Conservation (phyloP, 108 stramenopile species). For the Pseudonitzschia pungens region DNA sequence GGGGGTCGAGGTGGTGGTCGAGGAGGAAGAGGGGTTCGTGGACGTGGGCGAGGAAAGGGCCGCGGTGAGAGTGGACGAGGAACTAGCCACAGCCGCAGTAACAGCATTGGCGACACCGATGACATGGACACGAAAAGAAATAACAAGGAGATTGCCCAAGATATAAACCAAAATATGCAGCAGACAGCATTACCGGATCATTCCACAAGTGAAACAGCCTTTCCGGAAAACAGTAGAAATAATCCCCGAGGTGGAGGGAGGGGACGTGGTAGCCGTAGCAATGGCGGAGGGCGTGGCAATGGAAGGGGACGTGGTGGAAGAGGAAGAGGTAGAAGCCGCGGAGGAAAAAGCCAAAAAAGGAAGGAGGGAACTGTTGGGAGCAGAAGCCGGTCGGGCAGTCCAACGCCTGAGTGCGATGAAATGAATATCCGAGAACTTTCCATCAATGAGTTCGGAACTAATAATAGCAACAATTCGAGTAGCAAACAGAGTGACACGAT, state of each 20-base stretch:
- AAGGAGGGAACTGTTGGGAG: background rate
- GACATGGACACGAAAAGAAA: background rate
- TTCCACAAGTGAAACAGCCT: background rate
- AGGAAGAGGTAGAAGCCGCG: conserved; percentile 12
- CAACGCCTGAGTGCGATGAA: background rate
- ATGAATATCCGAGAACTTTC: background rate
- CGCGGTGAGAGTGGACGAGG: conserved; percentile 11
- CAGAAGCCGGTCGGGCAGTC: conserved; percentile 14
- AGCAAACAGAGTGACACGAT: background rate
- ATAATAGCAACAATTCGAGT: background rate
- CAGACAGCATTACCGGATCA: background rate
- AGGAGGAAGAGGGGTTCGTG: conserved; percentile 20
- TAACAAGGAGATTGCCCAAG: background rate
- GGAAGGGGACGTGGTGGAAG: conserved; percentile 18
- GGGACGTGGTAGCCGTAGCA: conserved; percentile 17
- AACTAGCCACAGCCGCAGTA: background rate
- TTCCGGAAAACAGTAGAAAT: background rate
- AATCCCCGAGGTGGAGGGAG: background rate
- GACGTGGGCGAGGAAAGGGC: conserved; percentile 21
- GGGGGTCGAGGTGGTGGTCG: conserved; percentile 13
- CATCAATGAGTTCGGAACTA: background rate
- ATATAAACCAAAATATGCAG: background rate
- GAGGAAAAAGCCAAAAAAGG: background rate
- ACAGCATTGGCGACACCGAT: conserved; percentile 12
- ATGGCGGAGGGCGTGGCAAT: conserved; percentile 25